Evolutionary conservation across 1,139 yeast species (phyloP).

Genomic region (Blastobotrys malaysiensis): DNA sequence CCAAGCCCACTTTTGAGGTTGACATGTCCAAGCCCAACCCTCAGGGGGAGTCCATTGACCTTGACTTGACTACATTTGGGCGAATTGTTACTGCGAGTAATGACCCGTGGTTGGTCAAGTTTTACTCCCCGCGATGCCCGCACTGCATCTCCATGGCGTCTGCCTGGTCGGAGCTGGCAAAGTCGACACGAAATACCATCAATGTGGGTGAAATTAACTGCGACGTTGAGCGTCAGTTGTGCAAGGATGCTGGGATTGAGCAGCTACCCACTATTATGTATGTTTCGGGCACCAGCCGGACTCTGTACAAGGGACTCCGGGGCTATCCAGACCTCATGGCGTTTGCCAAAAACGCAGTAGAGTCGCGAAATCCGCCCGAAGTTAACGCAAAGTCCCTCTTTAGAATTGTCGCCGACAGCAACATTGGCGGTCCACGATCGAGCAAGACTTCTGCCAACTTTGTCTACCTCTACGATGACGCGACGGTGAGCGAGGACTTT

Average conservation of each 20-base stretch:
- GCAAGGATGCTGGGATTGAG: constrained; percentile 30
- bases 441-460: constrained; percentile 24
- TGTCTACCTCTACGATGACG: constrained; percentile 37
- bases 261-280: constrained; percentile 32
- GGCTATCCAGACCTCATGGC: constrained; percentile 32
- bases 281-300: constrained; percentile 30
- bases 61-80: constrained; percentile 21
- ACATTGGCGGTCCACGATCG: constrained; percentile 7
- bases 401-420: constrained; percentile 14
- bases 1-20: constrained; percentile 11
- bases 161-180: constrained; percentile 36
- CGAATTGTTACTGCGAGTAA: constrained; percentile 21
- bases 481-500: constrained; percentile 37
- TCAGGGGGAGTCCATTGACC: constrained; percentile 21
- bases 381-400: constrained; percentile 26
- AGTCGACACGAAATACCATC: constrained; percentile 27
- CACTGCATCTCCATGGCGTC: constrained; percentile 36
- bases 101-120: constrained; percentile 39
- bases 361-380: constrained; percentile 25
- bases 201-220: constrained; percentile 41
- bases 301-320: constrained; percentile 32
- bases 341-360: constrained; percentile 31
- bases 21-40: constrained; percentile 20
- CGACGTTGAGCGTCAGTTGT: constrained; percentile 30
- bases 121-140: constrained; percentile 37